Base-by-base conservation (phyloP, 1,284 basidiomycete genomes). In the Sporisorium reilianum region DNA sequence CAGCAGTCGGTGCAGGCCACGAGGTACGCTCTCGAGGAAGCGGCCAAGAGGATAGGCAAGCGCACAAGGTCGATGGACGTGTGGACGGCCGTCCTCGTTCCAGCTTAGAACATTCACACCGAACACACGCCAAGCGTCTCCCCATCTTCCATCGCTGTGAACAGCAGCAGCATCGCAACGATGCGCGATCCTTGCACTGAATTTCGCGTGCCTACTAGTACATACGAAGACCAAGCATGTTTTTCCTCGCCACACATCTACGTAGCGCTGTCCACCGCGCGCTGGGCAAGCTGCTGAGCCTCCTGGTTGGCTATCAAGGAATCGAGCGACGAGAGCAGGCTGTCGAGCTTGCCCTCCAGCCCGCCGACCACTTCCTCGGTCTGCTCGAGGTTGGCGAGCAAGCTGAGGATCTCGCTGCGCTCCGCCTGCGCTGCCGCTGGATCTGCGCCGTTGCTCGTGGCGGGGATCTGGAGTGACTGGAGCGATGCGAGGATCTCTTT, bases 301-400 rank as follows among this genome's bases (percentile, higher is more conserved):
- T 74, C 65, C 52, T 69, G 71, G 40, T 65, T 68, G 0, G 71
- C 65, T 8, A 74, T 68, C 10, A 74, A 36, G 20, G 60, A 57
- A 32, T 74, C 71, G 11, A 74, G 55, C 11, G 65, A 68, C n/a
- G 65, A 59, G 4, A 74, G 65, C 44, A 74, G 42, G 16, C 34
- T 62, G 34, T 74, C 71, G 18, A 74, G 55, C 58, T 64, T 66
- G 48, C 71, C 65, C 45, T 74, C 71, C 9, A 74, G 40, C 12
- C 71, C 71, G 36, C 61, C 65, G 5, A 74, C 71, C 34, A 74
- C 61, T 32, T 74, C 65, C 45, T 74, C 71, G 36, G 71, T 74
- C 65, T 69, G 71, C 38, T 74, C 71, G 18, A 74, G 20, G 25
- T 74, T 74, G 28, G 65, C 71, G 8, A 74, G 55, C 36, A 74